phyloP scores from a whole-genome alignment of 768 basidiomycete species.

The Gymnopilus junonius region DNA sequence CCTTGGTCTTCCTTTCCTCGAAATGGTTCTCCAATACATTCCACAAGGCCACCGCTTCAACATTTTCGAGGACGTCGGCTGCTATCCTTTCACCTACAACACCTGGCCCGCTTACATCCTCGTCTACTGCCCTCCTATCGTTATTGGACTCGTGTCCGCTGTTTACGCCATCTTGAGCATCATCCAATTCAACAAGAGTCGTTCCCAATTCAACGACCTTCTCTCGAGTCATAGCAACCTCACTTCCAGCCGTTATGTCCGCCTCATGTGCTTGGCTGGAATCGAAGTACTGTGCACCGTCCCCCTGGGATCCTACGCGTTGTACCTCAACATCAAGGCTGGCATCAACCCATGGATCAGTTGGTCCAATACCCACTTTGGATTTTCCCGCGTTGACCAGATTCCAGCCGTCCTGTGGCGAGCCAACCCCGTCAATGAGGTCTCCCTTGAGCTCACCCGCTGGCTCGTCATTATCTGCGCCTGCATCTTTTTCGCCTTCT shows the following conservation, averaged over 20 bases:
- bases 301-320: constrained; percentile 42
- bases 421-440: constrained; percentile 18
- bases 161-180: constrained; percentile 44
- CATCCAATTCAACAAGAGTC: constrained; percentile 43
- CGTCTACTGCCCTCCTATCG: constrained; percentile 43
- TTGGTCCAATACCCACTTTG: constrained; percentile 54
- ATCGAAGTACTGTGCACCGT: constrained; percentile 52
- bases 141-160: constrained; percentile 44
- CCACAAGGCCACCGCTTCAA: constrained; percentile 64
- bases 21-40: constrained; percentile 51
- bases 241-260: constrained; percentile 52
- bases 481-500: constrained; percentile 67
- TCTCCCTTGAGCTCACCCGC: constrained; percentile 46
- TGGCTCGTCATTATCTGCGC: constrained; percentile 54
- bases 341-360: constrained; percentile 47
- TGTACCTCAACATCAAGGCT: constrained; percentile 40
- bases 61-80: constrained; percentile 63
- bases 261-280: constrained; percentile 58
- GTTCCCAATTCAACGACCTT: constrained; percentile 46
- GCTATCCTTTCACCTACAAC: constrained; percentile 53
- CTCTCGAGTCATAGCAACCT: constrained; percentile 45
- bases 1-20: constrained; percentile 54
- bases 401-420: constrained; percentile 50
- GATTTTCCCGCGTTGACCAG: constrained; percentile 49
- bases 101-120: constrained; percentile 49